Base-by-base conservation (phyloP, 202 grass and related monocot species). In the Setaria italica region DNA sequence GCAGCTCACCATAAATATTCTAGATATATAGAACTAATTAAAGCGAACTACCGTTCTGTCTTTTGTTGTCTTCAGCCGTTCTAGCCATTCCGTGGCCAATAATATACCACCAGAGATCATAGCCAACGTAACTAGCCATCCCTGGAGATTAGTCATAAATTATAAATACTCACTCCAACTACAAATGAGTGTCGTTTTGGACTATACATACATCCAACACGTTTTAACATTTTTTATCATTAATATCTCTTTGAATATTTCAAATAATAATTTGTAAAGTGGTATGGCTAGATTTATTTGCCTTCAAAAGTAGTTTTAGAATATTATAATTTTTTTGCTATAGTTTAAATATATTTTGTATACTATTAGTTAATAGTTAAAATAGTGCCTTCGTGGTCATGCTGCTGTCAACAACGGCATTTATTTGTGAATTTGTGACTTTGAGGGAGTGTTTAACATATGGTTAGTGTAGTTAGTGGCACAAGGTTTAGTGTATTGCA, bases 1-100 rank as follows among this genome's bases (percentile, higher is more conserved):
- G 81, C 62, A 72, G 34, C 70, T 55, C 89, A 70, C 19, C 17
- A 48, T 17, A 39, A 37, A 66, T 88, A 87, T 84, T 71, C 25
- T 25, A 25, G 25, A 25, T 25, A 25, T 25, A n/a, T 81, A 81
- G 14, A 42, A 47, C 4, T 29, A 34, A 74, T 9, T 12, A 37
- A 54, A 65, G 25, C 74, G 46, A 90, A 62, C 64, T 9, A 51
- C 77, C 77, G 56, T 70, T 77, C 45, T 87, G 85, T 87, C 81
- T 65, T 35, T 76, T 87, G 1, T 70, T 80, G 70, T 90, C 80
- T 41, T 32, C 15, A 35, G 69, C 55, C 30, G 41, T 62, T 62
- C 25, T 6, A 77, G 53, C 46, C 45, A 6, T 71, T 43, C 49
- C 14, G 20, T 55, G 58, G n/a, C 9, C 53, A 70, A 77, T 78